Base-by-base conservation (phyloP, 2,329 filamentous ascomycete species). In the Periconia sp. region DNA sequence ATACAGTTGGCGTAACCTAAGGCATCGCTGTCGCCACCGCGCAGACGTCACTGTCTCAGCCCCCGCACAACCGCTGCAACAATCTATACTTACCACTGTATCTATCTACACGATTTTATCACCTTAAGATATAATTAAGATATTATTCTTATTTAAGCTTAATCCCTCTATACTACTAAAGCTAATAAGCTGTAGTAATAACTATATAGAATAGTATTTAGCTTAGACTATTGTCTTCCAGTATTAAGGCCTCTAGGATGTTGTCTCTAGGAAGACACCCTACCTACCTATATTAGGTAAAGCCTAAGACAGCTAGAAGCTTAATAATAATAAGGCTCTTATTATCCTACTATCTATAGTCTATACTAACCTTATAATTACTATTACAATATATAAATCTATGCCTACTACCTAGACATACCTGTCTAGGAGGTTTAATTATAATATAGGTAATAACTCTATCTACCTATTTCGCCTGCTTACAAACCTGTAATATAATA, bases 391-490 rank as follows among this genome's bases (percentile, higher is more conserved):
- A 15, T 40, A 15, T 26, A 19, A 46, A 8, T 36, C 36, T 18
- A 22, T 36, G 6, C 8, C 35, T 13, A 11, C 22, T 3, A 36
- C 42, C 4, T 45, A 32, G 42, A 23, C 23, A 35, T 31, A 40
- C 31, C 31, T 43, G 22, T 29, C 28, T 19, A 15, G 15, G 12
- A 35, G 35, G 4, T 44, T 44, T 15, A 30, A 44, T 22, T 17
- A 30, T 21, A 36, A 39, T 17, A 44, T 36, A 3, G 35, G 41
- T 36, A 39, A 44, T 21, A 39, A 15, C 10, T 39, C 35, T 17
- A 44, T 44, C 29, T 11, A 21, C 3, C 29, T 44, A 4, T 44
- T 39, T 23, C 9, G 23, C 8, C 6, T 16, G 3, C 35, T 44
- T 11, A 39, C 41, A 6, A 34, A 44, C 18, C 30, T 35, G 7